Base-by-base conservation (phyloP, 805 yeast species). In the Kodamaea leandrae region DNA sequence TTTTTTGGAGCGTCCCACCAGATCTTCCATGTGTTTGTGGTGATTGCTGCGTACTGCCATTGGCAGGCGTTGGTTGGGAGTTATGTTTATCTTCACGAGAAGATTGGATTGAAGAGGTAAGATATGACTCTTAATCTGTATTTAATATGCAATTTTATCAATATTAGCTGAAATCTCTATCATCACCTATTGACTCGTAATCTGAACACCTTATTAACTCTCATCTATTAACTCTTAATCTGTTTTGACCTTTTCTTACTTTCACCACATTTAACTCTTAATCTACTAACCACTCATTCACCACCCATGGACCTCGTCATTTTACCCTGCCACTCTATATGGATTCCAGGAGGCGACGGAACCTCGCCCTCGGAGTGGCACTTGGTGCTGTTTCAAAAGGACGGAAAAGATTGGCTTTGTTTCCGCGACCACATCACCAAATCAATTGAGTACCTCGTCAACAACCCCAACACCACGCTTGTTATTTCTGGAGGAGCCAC, bases 1-100 rank as follows among this genome's bases (percentile, higher is more conserved):
- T 53, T 77, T 8, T 72, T 77, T 61, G 95, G 95, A 1, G 84
- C 85, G 49, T 83, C 95, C 5, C 96, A 88, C 58, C 96, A 88
- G 55, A 72, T 88, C 7, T 87, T 88, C 56, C 96, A 87, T 58
- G 60, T 83, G 7, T 60, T 84, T 52, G 95, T 87, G 6, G 89
- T 86, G 0, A 49, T 80, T 9, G 95, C 95, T 10, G 85, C 95
- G 0, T 67, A 64, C 41, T 83, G 83, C 43, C 96, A 89, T 62
- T 77, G 83, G 60, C 67, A 52, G 41, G 95, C 83, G 0, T 64
- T 88, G 25, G 23, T 39, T n/a, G 35, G 35, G n/a, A 27, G 33
- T 20, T 36, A 29, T 20, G 17, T 27, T 27, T 27, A 13, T 13
- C 17, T 27, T 10, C 32, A 27, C 17, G 32, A 27, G 32, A 13